These are phyloP conservation scores for Phytophthora capsici DNA, from an alignment of 352 stramenopile species.

Conservation along the genomic window DNA sequence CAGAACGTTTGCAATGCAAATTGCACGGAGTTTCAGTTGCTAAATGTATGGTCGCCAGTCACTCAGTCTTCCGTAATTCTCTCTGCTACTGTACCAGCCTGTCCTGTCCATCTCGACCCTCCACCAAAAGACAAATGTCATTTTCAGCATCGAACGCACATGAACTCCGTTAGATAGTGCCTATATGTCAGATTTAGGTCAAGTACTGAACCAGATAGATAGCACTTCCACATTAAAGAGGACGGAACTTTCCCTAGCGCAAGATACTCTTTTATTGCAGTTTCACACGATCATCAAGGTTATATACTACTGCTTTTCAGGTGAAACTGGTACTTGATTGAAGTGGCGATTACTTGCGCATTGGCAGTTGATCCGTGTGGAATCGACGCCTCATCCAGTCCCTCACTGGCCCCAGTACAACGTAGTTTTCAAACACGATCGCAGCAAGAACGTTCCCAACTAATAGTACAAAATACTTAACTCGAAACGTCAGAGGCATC, in stretches of 20 bases:
- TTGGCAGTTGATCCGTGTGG: slow-evolving; percentile 58
- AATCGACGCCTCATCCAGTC: slow-evolving; percentile 57
- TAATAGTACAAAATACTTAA: slow-evolving; percentile 43
- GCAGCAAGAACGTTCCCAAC: slow-evolving; percentile 42
- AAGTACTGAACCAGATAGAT: too few species aligned
- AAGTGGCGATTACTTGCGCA: slow-evolving; percentile 28
- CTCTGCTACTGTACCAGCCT: not conserved
- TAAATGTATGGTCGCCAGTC: not conserved
- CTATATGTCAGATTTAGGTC: too few species aligned
- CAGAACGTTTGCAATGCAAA: not conserved
- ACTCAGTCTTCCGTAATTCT: too few species aligned
- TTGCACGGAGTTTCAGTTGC: slow-evolving; percentile 12
- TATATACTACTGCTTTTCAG: too few species aligned
- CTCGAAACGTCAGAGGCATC: slow-evolving; percentile 48
- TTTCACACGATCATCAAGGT: too few species aligned
- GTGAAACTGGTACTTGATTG: not conserved
- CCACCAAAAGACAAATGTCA: not conserved
- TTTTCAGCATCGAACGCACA: too few species aligned
- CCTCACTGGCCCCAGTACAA: slow-evolving; percentile 52
- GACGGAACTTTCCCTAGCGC: too few species aligned
- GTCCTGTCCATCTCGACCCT: not conserved
- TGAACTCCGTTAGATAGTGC: too few species aligned
- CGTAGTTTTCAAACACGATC: slow-evolving; percentile 48
- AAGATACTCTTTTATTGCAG: too few species aligned
- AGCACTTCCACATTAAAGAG: too few species aligned